Percentiles rank a stretch among this genome's conserved stretches.
Evolutionary conservation across 2,329 filamentous ascomycete genomes (phyloP).

Genomic region (Clarireedia hainanense): DNA sequence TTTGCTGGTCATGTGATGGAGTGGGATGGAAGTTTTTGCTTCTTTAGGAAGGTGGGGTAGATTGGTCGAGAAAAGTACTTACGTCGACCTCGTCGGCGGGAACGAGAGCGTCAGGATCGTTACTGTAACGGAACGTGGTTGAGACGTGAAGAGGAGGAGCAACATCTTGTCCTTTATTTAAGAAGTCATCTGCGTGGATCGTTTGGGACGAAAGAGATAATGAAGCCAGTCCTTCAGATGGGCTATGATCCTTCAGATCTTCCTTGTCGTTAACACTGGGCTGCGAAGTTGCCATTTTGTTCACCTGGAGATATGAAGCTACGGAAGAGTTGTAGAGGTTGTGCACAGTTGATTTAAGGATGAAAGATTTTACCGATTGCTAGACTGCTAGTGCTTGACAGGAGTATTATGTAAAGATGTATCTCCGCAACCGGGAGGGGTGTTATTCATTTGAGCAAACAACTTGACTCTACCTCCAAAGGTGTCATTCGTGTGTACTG

Average conservation of each 20-base stretch:
- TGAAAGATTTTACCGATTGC: no score
- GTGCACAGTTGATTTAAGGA: no score
- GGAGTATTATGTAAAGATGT: no score
- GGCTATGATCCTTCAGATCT: constrained; percentile 11
- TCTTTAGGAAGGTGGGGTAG: neutral
- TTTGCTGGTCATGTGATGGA: constrained; percentile 18
- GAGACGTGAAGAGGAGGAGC: constrained; percentile 86
- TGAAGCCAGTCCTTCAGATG: constrained; percentile 13
- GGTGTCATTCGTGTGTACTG: no score
- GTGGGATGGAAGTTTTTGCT: neutral
- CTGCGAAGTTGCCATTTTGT: constrained; percentile 14
- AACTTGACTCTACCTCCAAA: no score
- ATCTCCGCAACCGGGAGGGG: no score
- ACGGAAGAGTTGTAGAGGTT: no score
- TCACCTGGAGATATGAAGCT: neutral
- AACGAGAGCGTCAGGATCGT: constrained; percentile 58
- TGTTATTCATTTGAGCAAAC: no score
- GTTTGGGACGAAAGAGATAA: constrained; percentile 60
- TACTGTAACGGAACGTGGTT: constrained; percentile 79
- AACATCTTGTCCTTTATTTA: constrained; percentile 69
- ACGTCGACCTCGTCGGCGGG: constrained; percentile 48
- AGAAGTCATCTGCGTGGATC: constrained; percentile 74
- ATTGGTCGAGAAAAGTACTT: constrained; percentile 25
- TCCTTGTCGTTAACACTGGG: constrained; percentile 13
- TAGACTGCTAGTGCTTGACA: no score